Conservation (phyloP, 345 rosid species). For the Luvunga scandens region DNA sequence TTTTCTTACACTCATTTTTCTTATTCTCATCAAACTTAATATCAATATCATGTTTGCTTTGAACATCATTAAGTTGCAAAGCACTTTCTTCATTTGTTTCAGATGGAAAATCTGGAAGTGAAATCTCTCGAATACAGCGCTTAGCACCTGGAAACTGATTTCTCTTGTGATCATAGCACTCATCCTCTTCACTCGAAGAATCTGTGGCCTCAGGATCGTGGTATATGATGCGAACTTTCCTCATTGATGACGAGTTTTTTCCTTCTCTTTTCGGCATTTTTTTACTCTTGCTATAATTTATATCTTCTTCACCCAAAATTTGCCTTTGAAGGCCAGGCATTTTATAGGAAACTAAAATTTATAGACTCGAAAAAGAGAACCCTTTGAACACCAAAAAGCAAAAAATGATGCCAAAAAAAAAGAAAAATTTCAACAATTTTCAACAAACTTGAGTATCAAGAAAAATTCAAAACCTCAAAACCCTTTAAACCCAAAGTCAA, state of each 20-base stretch:
- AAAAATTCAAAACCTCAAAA: conserved; percentile 23
- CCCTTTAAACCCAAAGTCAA: conserved; percentile 18
- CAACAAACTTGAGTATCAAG: conserved; percentile 16
- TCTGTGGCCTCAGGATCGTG: conserved; percentile 51
- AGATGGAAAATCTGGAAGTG: not conserved
- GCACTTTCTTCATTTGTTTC: not conserved
- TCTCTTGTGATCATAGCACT: not conserved
- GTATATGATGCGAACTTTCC: conserved; percentile 40
- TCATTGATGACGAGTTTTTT: not conserved
- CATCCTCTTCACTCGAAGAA: conserved; percentile 43
- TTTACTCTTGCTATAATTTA: not conserved
- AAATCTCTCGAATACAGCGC: conserved; percentile 32
- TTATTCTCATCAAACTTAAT: not conserved
- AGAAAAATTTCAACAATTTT: not conserved
- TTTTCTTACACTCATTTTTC: conserved; percentile 6
- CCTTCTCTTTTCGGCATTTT: not conserved
- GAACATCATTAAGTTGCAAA: not conserved
- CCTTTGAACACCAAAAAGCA: not conserved
- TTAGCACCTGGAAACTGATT: not conserved
- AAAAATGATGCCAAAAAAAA: not conserved
- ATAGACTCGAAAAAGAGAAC: not conserved
- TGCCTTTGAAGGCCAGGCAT: conserved; percentile 30
- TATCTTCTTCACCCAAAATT: conserved; percentile 15
- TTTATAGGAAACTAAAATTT: not conserved
- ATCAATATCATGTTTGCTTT: not conserved